Evolutionary conservation across 352 stramenopile genomes (phyloP), one percentile per base, ranked within the genome.

Genomic region (Saprolegnia diclina): DNA sequence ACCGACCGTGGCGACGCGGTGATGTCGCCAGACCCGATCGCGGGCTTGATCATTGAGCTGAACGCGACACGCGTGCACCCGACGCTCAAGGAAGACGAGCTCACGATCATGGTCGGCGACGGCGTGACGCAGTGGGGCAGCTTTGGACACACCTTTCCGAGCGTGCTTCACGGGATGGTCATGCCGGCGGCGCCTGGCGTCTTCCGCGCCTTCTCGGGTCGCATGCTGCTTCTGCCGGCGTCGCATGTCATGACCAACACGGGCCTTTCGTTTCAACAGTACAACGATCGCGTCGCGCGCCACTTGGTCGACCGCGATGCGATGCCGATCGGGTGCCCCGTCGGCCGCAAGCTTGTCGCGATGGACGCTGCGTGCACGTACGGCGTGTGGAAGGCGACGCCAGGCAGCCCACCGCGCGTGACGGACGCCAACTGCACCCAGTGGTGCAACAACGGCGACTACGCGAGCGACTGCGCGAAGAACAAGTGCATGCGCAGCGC

Each of bases 211-310:
- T 66, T 66, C 45, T 66, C 40, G 32, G 59, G 59, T 14, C 59
- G 59, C 45, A 88, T 88, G 80, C 71, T 88, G 68, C 57, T 88
- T 42, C 75, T 88, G 3, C 67, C 77, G 29, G 50, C 66, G 14
- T 64, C 78, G 48, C 72, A 82, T 18, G 61, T 80, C 11, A 87
- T 88, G 80, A 70, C 72, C 29, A 88, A 85, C 57, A 84, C 81
- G 14, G 79, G 79, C 19, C 73, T 87, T 42, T 77, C 77, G 14
- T 88, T 82, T 64, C 73, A 75, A 6, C 75, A 82, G 42, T 88
- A 88, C 61, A 74, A 73, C 11, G 80, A 85, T 71, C 73, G 76
- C 61, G 83, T 80, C 6, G 83, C 79, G 26, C 70, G 76, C 54
- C 85, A 88, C 73, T 55, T 87, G 38, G 66, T 61, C 24, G 61